Evolutionary conservation across 1,284 basidiomycete genomes (phyloP).

Genomic region (Cutaneotrichosporon cavernicola): DNA sequence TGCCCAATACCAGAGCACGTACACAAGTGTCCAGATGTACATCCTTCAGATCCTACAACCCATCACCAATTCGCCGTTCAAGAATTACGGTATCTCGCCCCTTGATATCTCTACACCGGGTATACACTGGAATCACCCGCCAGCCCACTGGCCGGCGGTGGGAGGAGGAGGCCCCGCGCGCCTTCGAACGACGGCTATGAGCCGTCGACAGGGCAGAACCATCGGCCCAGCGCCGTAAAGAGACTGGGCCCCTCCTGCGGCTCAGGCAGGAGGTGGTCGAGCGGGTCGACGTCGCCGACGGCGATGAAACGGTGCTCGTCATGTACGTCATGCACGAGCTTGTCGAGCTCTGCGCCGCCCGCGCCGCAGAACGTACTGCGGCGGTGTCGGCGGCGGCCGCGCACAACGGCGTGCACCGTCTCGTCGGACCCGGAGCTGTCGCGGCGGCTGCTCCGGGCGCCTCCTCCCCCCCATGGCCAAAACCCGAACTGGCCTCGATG

Average conservation of each 20-base stretch:
- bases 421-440: conserved; percentile 12
- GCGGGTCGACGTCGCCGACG: conserved; percentile 14
- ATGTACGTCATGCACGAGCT: neutral
- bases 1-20: too few relatives aligned
- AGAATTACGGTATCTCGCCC: neutral
- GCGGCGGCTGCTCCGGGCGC: conserved; percentile 13
- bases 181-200: neutral
- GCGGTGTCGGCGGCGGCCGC: conserved; percentile 8
- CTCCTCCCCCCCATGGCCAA: conserved; percentile 22
- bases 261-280: conserved; percentile 17
- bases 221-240: conserved; percentile 14
- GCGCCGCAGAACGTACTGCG: conserved; percentile 6
- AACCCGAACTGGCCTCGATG: conserved; percentile 14
- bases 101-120: neutral
- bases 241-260: conserved; percentile 8
- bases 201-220: conserved; percentile 17
- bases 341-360: neutral
- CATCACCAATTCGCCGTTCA: neutral
- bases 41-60: conserved; percentile 2
- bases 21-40: neutral
- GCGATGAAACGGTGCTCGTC: neutral
- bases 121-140: neutral
- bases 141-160: conserved; percentile 2
- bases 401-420: conserved; percentile 9
- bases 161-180: conserved; percentile 8